Percentiles rank a stretch among this genome's conserved stretches.
Evolutionary conservation across 768 basidiomycete genomes (phyloP).

Genomic region (Tephrocybe sp.): DNA sequence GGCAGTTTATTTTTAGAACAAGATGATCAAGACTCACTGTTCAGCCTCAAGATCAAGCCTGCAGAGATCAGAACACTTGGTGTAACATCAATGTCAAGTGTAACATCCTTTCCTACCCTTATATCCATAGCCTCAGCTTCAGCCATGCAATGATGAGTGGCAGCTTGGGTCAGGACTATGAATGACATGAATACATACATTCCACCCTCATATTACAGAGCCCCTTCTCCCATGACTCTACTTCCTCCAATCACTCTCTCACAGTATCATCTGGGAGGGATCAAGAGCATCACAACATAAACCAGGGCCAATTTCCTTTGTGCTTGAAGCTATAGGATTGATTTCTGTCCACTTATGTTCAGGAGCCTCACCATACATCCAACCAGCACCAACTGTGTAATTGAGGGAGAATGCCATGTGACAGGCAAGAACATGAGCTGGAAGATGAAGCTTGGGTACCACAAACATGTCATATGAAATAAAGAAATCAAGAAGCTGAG

Average conservation of each 20-base stretch:
- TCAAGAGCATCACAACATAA: slow-evolving; percentile 25
- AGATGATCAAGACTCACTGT: no score
- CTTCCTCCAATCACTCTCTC: neutral
- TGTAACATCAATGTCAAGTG: neutral
- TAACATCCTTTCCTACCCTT: neutral
- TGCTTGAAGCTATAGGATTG: slow-evolving; percentile 27
- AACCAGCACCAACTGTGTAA: slow-evolving; percentile 21
- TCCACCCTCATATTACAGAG: neutral
- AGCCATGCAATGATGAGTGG: neutral
- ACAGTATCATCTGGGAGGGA: neutral
- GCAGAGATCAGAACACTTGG: no score
- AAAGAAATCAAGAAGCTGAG: neutral
- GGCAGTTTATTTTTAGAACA: no score
- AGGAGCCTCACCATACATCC: slow-evolving; percentile 33
- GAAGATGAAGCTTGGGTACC: slow-evolving; percentile 27
- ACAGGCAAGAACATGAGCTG: slow-evolving; percentile 23
- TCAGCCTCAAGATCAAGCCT: no score
- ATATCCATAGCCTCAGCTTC: neutral
- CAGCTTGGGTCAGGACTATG: neutral
- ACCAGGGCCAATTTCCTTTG: slow-evolving; percentile 36
- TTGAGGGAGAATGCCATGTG: slow-evolving; percentile 23
- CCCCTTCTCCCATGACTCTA: slow-evolving; percentile 12
- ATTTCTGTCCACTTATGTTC: slow-evolving; percentile 30
- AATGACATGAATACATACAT: neutral
- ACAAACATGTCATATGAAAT: slow-evolving; percentile 11